These are phyloP conservation scores for Beauveria asiatica DNA, from an alignment of 2,329 filamentous ascomycete genomes.

Conservation along the genomic window DNA sequence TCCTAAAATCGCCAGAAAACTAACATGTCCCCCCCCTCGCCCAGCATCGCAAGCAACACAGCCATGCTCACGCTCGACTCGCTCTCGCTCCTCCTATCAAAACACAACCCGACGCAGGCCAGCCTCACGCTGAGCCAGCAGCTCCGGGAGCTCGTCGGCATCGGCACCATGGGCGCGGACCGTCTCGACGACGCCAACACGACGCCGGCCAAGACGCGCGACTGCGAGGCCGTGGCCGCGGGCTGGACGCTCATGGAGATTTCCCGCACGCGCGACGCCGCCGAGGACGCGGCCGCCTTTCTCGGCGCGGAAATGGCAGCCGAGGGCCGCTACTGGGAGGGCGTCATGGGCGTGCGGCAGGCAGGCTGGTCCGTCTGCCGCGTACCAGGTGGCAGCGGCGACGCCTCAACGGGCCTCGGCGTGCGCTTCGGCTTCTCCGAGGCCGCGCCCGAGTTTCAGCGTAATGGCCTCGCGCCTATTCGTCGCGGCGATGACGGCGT, in stretches of 20 bases:
- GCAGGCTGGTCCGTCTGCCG: constrained; percentile 81
- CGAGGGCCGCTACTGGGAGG: constrained; percentile 84
- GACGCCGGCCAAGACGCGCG: constrained; percentile 44
- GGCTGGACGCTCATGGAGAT: constrained; percentile 77
- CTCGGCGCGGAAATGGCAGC: constrained; percentile 68
- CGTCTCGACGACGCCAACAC: constrained; percentile 53
- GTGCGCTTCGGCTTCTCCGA: constrained; percentile 88
- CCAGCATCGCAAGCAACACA: constrained; percentile 38
- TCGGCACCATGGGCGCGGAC: constrained; percentile 65
- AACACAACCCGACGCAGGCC: constrained; percentile 64
- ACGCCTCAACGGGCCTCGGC: constrained; percentile 40
- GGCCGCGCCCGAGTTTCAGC: constrained; percentile 49
- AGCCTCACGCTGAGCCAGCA: constrained; percentile 60
- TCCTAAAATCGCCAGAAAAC: neutral
- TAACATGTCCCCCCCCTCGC: neutral
- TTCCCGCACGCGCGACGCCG: constrained; percentile 62
- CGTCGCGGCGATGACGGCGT: constrained; percentile 65
- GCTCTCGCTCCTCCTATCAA: constrained; percentile 75
- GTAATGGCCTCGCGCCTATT: constrained; percentile 74
- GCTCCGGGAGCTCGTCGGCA: constrained; percentile 62
- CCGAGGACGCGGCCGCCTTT: constrained; percentile 62
- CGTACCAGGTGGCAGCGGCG: constrained; percentile 53
- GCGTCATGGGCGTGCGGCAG: constrained; percentile 71
- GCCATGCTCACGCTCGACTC: constrained; percentile 70
- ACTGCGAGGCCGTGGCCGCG: constrained; percentile 48